Evolutionary conservation across 371 early-diverging fungal species (phyloP), one percentile per base, ranked within the genome.

Genomic region (Apophysomyces sp.): DNA sequence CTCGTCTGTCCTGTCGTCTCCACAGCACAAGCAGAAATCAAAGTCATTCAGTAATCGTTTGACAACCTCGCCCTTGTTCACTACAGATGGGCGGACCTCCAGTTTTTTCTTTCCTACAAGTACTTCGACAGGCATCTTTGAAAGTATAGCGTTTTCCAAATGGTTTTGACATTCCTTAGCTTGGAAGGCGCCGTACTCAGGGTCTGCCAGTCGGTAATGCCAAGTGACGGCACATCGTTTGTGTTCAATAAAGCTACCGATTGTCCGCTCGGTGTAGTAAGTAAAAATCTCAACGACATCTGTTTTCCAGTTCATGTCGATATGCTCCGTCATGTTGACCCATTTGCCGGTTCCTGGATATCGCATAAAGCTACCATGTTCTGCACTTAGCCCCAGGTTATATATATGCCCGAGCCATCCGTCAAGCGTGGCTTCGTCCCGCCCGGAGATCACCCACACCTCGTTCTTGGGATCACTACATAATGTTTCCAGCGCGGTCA

Each of bases 71-170:
- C 97, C 97, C 84, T 89, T 91, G 75, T 89, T 94, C 61, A 89
- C 80, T 7, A 80, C 68, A 24, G 78, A 77, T 4, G 92, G 92
- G 9, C 92, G 76, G 24, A 95, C 96, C 67, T 97, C 97, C 6
- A 97, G 80, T 57, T 94, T 94, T 80, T 96, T 96, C 71, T 96
- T 96, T 29, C 97, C 97, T 5, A 92, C 83, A 57, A 97, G 67
- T n/a, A 96, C 88, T 68, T 96, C 97, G 8, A 97, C 92, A 3
- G 95, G 94, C 59, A 68, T 75, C 73, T 93, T 94, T 37, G 92
- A 89, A 30, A 92, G 69, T 1, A 94, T 78, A 1, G 91, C 86
- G 60, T 86, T 81, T 66, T 93, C 91, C 30, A 95, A 66, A 71
- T 94, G 94, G 62, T 90, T 93, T 71, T 92, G 92, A 70, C 93